Conservation (phyloP, 2,329 filamentous ascomycete genomes). For the Ophiostoma sp. region DNA sequence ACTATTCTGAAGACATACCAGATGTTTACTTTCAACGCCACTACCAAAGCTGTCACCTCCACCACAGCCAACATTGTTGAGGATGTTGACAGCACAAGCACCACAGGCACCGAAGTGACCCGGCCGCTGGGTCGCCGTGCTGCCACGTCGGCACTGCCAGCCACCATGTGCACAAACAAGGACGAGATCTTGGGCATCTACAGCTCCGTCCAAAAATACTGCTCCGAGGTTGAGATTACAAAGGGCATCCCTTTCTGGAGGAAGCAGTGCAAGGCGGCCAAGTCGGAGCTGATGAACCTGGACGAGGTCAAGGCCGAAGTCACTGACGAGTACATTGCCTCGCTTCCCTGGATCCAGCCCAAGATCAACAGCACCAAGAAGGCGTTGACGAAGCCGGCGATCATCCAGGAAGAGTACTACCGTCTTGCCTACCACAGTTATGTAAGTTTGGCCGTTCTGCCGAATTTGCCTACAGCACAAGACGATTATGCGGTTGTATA, state of each 20-base stretch:
- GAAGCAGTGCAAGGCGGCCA: slow-evolving; percentile 14
- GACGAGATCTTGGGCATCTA: slow-evolving; percentile 9
- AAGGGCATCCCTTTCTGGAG: slow-evolving; percentile 7
- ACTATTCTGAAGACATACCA: neutral
- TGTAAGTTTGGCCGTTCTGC: neutral
- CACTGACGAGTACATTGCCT: slow-evolving; percentile 3
- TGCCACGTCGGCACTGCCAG: neutral
- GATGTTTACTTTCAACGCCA: neutral
- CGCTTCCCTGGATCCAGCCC: slow-evolving; percentile 10
- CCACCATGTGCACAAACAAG: slow-evolving; percentile 12
- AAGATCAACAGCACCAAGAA: slow-evolving; percentile 12
- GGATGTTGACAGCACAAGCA: neutral
- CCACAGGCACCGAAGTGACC: too few species aligned
- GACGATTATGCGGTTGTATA: too few species aligned
- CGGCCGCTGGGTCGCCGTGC: neutral
- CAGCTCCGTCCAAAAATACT: neutral
- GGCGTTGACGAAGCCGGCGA: slow-evolving; percentile 5
- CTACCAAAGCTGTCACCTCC: neutral
- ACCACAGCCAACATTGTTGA: too few species aligned
- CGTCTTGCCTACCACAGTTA: slow-evolving; percentile 11
- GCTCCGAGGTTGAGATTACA: neutral
- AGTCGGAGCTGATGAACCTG: slow-evolving; percentile 7
- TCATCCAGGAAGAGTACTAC: slow-evolving; percentile 11
- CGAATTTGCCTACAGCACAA: too few species aligned
- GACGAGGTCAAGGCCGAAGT: slow-evolving; percentile 4